phyloP scores from a whole-genome alignment of 352 stramenopile genomes.

The Blastocystis sp. region DNA sequence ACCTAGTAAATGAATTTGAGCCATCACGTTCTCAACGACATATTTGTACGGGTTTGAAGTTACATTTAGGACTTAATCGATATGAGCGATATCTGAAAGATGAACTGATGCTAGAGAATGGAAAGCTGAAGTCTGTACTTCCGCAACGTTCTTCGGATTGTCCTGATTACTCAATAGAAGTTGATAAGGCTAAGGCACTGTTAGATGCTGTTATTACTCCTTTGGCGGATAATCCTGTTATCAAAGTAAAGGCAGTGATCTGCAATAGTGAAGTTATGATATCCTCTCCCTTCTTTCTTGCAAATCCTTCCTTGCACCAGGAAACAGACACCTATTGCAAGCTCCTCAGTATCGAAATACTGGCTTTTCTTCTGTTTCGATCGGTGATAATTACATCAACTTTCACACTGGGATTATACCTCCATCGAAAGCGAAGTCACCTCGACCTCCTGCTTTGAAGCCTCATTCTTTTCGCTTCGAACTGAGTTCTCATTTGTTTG shows the following conservation, averaged over 20 bases:
- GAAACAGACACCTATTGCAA: neutral
- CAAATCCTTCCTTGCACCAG: neutral
- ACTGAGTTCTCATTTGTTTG: neutral
- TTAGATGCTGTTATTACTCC: neutral
- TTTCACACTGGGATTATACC: neutral
- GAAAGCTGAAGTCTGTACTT: neutral
- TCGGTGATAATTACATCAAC: neutral
- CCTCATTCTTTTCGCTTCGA: neutral
- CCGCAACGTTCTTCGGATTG: too few relatives aligned
- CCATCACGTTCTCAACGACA: neutral
- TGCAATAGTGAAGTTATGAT: neutral
- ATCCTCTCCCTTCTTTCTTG: neutral
- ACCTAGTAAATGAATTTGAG: neutral
- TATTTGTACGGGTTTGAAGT: neutral
- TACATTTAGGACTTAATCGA: neutral
- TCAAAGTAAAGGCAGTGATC: neutral
- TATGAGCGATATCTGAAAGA: constrained; percentile 22
- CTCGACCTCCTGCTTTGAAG: neutral
- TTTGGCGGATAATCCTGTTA: neutral
- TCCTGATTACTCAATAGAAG: too few relatives aligned
- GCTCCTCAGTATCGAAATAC: neutral
- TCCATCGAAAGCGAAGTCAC: neutral
- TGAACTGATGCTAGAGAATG: neutral
- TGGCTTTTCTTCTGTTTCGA: neutral
- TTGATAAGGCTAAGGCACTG: too few relatives aligned